Conservation (phyloP, 179 eudicot genomes). For the Gypsophila paniculata region DNA sequence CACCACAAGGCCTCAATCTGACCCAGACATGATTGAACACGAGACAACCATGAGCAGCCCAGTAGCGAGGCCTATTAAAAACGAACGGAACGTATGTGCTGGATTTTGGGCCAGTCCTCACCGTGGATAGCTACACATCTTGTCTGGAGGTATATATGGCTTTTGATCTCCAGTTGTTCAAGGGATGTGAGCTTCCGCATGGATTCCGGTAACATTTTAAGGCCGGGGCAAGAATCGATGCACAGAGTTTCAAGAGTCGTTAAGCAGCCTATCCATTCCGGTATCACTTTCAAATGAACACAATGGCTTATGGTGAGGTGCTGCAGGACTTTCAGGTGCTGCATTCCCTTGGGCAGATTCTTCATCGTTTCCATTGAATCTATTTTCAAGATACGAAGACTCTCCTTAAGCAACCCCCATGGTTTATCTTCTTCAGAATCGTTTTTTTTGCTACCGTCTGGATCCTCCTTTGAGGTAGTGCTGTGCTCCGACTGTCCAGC, state of each 20-base stretch:
- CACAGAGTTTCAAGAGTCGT: constrained; percentile 18
- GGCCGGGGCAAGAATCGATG: not conserved
- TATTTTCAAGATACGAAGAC: constrained; percentile 16
- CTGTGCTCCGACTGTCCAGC: constrained; percentile 1
- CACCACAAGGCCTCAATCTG: no score
- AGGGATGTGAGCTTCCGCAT: constrained; percentile 28
- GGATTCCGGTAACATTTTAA: constrained; percentile 24
- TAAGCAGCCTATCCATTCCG: constrained; percentile 26
- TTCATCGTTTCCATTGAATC: not conserved
- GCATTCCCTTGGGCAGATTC: constrained; percentile 20
- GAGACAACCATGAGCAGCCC: not conserved
- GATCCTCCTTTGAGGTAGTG: constrained; percentile 6
- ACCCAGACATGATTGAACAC: not conserved
- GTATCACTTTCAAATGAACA: constrained; percentile 15
- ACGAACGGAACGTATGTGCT: constrained; percentile 14
- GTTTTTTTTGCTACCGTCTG: not conserved
- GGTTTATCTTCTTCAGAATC: not conserved
- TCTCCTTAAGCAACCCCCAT: constrained; percentile 18
- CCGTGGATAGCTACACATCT: constrained; percentile 24
- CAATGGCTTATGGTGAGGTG: constrained; percentile 2
- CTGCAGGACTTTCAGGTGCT: constrained; percentile 20
- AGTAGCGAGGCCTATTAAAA: not conserved
- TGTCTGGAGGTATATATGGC: constrained; percentile 11
- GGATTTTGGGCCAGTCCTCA: constrained; percentile 31
- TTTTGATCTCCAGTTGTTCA: not conserved